Base-by-base conservation (phyloP, 1,139 yeast species). In the Meyerozyma elateridarum region DNA sequence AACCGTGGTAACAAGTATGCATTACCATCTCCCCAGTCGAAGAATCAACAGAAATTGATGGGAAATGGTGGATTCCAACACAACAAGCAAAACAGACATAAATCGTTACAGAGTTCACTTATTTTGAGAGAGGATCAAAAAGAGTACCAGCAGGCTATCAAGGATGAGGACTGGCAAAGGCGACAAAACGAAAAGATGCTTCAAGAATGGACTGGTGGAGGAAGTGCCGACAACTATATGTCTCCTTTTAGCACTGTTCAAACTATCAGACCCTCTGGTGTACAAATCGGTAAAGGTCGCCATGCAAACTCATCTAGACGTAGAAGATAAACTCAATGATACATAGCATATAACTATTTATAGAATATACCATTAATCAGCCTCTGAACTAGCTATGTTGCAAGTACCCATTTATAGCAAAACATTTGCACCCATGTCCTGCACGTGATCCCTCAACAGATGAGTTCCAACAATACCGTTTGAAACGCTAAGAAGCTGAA, bases 171-270 rank as follows among this genome's bases (percentile, higher is more conserved):
- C 30, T 87, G 96, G 94, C 83, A 81, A 48, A 76, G 85, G 53
- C 73, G 83, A 48, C 85, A 85, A 50, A 85, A 85, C 46, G 96
- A 88, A 48, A 88, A 88, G 59, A 65, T 83, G 41, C 64, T 88
- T 42, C 79, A 82, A 48, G 88, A 87, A 50, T 91, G 94, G 84
- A 78, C 88, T 34, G 96, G 96, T 18, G 95, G 95, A 13, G 96
- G 94, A 4, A 82, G 94, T 38, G 96, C 95, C 6, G 97, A 89
- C 49, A 82, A 85, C 48, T 80, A 78, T 48, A 78, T 82, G 36
- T 82, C 95, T n/a, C 97, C 98, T 7, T 91, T 91, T 58, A 83
- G 62, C 36, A 56, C 88, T 5, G 70, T 76, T 27, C 76, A 80
- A 33, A 76, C 76, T 2, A 64, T 74, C 24, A 72, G 82, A 50